Base-by-base conservation (phyloP, 1,284 basidiomycete genomes). In the Cryptococcus maquisensis region DNA sequence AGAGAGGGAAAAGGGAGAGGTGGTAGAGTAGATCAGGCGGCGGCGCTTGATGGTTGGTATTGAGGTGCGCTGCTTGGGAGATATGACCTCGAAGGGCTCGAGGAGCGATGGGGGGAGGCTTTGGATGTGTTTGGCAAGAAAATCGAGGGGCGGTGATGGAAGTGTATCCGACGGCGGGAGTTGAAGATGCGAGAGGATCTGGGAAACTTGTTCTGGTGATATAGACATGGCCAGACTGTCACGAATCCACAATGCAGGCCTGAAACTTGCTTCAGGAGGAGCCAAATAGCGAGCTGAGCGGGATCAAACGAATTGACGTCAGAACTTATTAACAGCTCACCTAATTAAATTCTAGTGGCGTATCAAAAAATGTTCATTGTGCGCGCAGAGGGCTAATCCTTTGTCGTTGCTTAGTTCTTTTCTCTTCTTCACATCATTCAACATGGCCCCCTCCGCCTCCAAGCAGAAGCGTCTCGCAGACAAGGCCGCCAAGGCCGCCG, bases 401-500 rank as follows among this genome's bases (percentile, higher is more conserved):
- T 26, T 41, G 21, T 28, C 52, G 18, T 13, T 1, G n/a, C 54
- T 47, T 47, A 40, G 38, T 16, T 23, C 10, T 42, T 42, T 44
- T 10, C 32, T 39, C 35, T 39, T 46, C 39, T 40, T 36, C 20
- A 37, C 28, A 37, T 15, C 46, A 12, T 5, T 26, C 69, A 72
- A 52, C 37, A 77, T 78, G 75, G 69, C 75, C 55, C 75, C 75
- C 49, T 77, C 76, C 47, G 73, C 75, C 47, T 73, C 71, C 54
- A 78, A 78, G 64, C 69, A 80, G 88, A 80, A 92, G 74, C 84
- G 90, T 50, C 83, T 93, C 54, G 89, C 87, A 59, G 89, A 90
- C 76, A 93, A 94, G 78, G 90, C 87, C 42, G 90, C 90, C 58
- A 75, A 79, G n/a, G 84, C 79, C 59, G 75, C 61, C 47, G 54